Conservation (phyloP, 108 stramenopile species). For the Cyclotella kingstonii region DNA sequence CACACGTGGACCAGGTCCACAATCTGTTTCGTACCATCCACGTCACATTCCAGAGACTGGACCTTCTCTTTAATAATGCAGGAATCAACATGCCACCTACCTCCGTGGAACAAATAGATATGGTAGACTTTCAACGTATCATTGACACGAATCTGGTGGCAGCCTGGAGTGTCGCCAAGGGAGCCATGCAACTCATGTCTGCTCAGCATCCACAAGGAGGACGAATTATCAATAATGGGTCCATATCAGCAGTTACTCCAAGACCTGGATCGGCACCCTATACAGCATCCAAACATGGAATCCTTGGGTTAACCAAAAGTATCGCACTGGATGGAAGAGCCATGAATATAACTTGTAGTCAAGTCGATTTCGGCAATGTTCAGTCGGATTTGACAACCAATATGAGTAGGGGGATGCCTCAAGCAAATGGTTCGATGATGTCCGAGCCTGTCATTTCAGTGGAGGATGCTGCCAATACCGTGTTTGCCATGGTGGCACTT, state of each 20-base stretch:
- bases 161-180: constrained; percentile 69
- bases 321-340: constrained; percentile 73
- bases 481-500: constrained; percentile 74
- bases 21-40: constrained; percentile 36
- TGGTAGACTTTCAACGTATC: constrained; percentile 52
- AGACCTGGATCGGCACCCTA: constrained; percentile 74
- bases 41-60: constrained; percentile 40
- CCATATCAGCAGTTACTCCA: constrained; percentile 61
- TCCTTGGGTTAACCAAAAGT: constrained; percentile 65
- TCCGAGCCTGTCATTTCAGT: constrained; percentile 55
- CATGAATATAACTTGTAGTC: constrained; percentile 56
- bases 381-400: constrained; percentile 42
- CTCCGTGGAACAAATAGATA: constrained; percentile 45
- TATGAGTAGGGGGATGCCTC: constrained; percentile 56
- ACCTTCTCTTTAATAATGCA: constrained; percentile 80
- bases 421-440: constrained; percentile 57
- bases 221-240: constrained; percentile 80
- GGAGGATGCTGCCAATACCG: constrained; percentile 68
- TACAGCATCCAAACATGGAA: constrained; percentile 75
- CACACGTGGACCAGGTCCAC: constrained; percentile 50
- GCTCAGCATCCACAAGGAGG: constrained; percentile 47
- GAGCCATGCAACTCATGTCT: constrained; percentile 64
- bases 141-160: constrained; percentile 68
- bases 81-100: constrained; percentile 58
- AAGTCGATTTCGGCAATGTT: constrained; percentile 81